Evolutionary conservation across 495 filamentous ascomycete species (phyloP).

Genomic region (Penicillium coffeae): DNA sequence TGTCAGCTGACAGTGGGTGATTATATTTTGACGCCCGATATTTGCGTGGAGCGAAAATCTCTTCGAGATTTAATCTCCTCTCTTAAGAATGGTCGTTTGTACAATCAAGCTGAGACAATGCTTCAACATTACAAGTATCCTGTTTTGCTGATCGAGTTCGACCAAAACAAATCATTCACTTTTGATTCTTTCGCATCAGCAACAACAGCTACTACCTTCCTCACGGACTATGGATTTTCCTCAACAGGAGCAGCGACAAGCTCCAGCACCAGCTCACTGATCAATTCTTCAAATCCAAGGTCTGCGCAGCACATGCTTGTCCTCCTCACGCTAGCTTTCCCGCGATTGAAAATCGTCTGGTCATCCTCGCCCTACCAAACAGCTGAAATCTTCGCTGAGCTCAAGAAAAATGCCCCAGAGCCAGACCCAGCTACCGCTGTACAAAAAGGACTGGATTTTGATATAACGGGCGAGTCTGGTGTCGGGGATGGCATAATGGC

Average conservation of each 20-base stretch:
- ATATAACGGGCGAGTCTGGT: constrained; percentile 42
- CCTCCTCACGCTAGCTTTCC: constrained; percentile 88
- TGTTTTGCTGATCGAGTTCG: constrained; percentile 95
- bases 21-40: constrained; percentile 85
- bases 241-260: constrained; percentile 54
- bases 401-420: constrained; percentile 84
- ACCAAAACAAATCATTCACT: constrained; percentile 94
- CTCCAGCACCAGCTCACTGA: constrained; percentile 42
- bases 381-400: constrained; percentile 89
- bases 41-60: constrained; percentile 93
- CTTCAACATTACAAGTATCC: constrained; percentile 84
- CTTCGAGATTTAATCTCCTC: constrained; percentile 87
- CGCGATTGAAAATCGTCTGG: constrained; percentile 87
- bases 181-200: constrained; percentile 78
- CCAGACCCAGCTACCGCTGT: constrained; percentile 89
- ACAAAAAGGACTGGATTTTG: constrained; percentile 70
- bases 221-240: constrained; percentile 62
- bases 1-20: constrained; percentile 96
- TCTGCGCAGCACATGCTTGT: constrained; percentile 92
- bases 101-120: constrained; percentile 92
- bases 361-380: constrained; percentile 91
- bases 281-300: constrained; percentile 47
- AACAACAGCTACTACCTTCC: constrained; percentile 33
- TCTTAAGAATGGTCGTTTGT: constrained; percentile 86
- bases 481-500: constrained; percentile 57